A percentile compares a stretch with the other conserved stretches of the same genome.
Conservation (phyloP, 352 stramenopile species). For the Globisporangium sylvaticum region DNA sequence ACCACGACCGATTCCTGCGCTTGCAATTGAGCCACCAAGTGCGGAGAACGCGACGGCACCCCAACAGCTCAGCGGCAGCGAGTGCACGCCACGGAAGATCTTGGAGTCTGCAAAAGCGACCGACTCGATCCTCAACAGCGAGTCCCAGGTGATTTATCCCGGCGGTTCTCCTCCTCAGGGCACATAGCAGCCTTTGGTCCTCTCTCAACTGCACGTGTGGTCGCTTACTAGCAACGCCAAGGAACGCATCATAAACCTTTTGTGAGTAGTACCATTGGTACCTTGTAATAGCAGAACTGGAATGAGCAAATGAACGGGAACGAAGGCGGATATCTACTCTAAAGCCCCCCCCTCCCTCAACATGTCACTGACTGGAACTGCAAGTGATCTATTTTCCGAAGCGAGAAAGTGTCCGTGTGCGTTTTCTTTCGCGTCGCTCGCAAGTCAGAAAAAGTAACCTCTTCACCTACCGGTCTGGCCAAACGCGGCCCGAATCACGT, state of each 20-base stretch:
- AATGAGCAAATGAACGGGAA: not conserved
- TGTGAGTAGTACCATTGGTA: not conserved
- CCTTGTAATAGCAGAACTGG: not conserved
- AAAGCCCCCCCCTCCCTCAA: too few relatives aligned
- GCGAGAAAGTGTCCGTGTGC: not conserved
- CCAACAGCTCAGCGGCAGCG: constrained; percentile 5
- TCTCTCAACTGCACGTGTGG: not conserved
- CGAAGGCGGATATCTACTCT: not conserved
- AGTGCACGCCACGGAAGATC: constrained; percentile 51
- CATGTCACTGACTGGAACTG: not conserved
- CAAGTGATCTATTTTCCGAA: not conserved
- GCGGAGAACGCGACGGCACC: constrained; percentile 9
- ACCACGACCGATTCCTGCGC: constrained; percentile 7
- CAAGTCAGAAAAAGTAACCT: not conserved
- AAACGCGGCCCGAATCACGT: not conserved
- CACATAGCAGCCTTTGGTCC: not conserved
- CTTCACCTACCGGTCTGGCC: not conserved
- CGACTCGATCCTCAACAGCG: constrained; percentile 41
- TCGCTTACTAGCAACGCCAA: not conserved
- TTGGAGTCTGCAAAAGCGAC: constrained; percentile 46
- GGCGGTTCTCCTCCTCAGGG: not conserved
- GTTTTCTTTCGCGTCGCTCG: not conserved
- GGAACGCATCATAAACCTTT: not conserved
- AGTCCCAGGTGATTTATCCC: not conserved
- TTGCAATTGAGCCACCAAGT: not conserved